Evolutionary conservation across 208 protist genomes (phyloP).

Genomic region (Acanthamoeba lenticulata): DNA sequence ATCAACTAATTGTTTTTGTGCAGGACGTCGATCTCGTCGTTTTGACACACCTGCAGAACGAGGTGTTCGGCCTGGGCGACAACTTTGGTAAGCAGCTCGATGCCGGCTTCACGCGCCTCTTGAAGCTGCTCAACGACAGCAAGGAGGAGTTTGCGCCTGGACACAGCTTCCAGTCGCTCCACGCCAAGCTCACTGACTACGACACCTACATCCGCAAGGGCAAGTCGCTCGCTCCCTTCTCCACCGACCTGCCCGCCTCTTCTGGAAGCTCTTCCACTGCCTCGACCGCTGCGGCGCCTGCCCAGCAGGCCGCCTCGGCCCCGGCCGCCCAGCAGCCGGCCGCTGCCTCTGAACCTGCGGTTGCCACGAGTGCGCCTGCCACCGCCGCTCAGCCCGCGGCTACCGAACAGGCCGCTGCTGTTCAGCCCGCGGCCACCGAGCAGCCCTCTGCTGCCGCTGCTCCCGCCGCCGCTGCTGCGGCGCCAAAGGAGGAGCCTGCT

Average conservation of each 20-base stretch:
- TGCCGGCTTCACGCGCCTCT: background rate
- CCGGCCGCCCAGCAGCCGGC: background rate
- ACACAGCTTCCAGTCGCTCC: background rate
- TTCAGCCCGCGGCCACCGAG: too few relatives aligned
- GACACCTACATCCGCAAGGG: constrained; percentile 7
- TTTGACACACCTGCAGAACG: background rate
- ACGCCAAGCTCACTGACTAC: background rate
- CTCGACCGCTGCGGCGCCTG: background rate
- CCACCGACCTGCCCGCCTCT: background rate
- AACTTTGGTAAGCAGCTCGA: constrained; percentile 33
- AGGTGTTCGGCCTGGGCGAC: background rate
- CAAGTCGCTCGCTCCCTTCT: background rate
- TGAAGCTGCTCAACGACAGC: constrained; percentile 17
- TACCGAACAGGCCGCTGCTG: background rate
- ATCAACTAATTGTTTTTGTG: too few relatives aligned
- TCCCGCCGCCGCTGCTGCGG: background rate
- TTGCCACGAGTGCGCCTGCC: background rate
- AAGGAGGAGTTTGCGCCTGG: background rate
- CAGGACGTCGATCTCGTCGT: background rate
- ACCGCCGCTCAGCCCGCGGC: background rate
- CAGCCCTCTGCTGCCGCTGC: background rate
- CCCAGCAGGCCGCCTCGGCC: background rate
- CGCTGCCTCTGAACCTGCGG: background rate
- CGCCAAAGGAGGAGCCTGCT: too few relatives aligned
- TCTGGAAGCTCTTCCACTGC: background rate